Conservation (phyloP, 805 yeast genomes). For the Candida ficus region DNA sequence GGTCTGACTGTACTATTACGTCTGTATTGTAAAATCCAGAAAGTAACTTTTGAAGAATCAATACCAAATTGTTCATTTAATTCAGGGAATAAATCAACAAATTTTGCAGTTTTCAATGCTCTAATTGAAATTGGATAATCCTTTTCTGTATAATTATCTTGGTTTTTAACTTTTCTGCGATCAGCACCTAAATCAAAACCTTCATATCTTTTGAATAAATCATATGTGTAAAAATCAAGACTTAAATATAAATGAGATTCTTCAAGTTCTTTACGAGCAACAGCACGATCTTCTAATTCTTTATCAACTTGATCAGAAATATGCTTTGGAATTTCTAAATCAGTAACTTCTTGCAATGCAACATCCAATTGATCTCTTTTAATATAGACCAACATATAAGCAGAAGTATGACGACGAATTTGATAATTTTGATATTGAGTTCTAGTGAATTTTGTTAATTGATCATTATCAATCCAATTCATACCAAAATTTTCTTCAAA, state of each 20-base stretch:
- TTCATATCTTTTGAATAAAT: conserved; percentile 51
- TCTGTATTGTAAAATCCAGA: conserved; percentile 64
- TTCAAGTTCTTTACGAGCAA: conserved; percentile 52
- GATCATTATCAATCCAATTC: conserved; percentile 45
- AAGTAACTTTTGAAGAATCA: conserved; percentile 37
- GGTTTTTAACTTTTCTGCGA: conserved; percentile 36
- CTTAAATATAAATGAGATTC: conserved; percentile 65
- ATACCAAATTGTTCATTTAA: conserved; percentile 41
- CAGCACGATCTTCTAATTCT: conserved; percentile 55
- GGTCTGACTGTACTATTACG: conserved; percentile 70
- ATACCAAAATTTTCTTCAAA: conserved; percentile 92
- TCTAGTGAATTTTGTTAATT: conserved; percentile 47
- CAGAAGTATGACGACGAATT: conserved; percentile 82
- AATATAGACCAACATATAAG: conserved; percentile 94
- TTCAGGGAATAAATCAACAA: conserved; percentile 44
- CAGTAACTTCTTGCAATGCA: conserved; percentile 53
- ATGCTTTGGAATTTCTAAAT: conserved; percentile 59
- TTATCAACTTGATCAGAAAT: conserved; percentile 58
- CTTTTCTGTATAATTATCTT: conserved; percentile 30
- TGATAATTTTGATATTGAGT: conserved; percentile 58
- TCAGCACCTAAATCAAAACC: conserved; percentile 80
- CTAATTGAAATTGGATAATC: conserved; percentile 40
- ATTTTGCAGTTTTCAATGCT: conserved; percentile 51
- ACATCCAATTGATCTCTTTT: conserved; percentile 54
- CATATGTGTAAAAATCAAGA: conserved; percentile 50